Evolutionary conservation across 1,284 basidiomycete genomes (phyloP).

Genomic region (Fomitopsis palustris): DNA sequence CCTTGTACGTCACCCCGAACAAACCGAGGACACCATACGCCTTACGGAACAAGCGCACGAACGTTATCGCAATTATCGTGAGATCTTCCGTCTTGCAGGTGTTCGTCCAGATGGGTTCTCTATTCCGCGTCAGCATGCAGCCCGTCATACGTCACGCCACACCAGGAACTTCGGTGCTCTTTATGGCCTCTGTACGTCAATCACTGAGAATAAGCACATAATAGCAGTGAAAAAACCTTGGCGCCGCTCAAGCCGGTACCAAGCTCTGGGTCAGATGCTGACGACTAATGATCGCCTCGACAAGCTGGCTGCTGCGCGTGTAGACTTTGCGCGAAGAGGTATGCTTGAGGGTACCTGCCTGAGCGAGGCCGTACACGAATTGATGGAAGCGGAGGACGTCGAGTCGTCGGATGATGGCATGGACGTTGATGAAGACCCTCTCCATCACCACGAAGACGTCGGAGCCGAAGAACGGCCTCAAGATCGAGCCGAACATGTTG

Average conservation of each 20-base stretch:
- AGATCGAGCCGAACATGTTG: background rate
- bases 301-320: slow-evolving; percentile 12
- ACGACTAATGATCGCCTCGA: slow-evolving; percentile 9
- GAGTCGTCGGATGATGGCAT: background rate
- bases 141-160: slow-evolving; percentile 6
- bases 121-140: slow-evolving; percentile 14
- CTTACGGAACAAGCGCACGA: slow-evolving; percentile 1
- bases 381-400: background rate
- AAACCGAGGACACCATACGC: slow-evolving; percentile 1
- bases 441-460: too few relatives aligned
- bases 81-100: slow-evolving; percentile 4
- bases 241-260: slow-evolving; percentile 12
- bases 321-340: slow-evolving; percentile 11
- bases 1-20: background rate
- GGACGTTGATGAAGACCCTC: background rate
- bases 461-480: background rate
- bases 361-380: background rate
- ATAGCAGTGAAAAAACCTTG: slow-evolving; percentile 20
- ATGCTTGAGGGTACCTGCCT: too few relatives aligned
- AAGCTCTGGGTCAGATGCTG: slow-evolving; percentile 18
- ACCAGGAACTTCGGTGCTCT: slow-evolving; percentile 17
- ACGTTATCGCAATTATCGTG: slow-evolving; percentile 8
- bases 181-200: slow-evolving; percentile 20
- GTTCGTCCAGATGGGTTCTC: slow-evolving; percentile 10
- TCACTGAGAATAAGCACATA: slow-evolving; percentile 22